phyloP scores from a whole-genome alignment of 2,329 filamentous ascomycete genomes.

The Fusarium nematophilum region DNA sequence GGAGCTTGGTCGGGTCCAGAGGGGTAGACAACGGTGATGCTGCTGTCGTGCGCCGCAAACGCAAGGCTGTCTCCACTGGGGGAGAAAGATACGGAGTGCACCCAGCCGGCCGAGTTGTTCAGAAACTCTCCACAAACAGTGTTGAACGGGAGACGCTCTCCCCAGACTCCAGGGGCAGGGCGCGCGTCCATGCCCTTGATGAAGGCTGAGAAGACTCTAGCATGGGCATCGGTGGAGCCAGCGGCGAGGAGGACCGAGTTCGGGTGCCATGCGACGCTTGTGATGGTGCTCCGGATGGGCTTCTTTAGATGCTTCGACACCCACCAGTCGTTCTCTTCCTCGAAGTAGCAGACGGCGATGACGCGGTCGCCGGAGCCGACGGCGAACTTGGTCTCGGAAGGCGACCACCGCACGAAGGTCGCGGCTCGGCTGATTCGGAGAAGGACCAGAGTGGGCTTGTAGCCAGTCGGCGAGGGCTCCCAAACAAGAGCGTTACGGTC shows the following conservation, averaged over 20 bases:
- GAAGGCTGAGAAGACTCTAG: slow-evolving; percentile 92
- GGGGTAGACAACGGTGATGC: slow-evolving; percentile 95
- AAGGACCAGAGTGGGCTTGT: slow-evolving; percentile 96
- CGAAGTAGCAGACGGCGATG: slow-evolving; percentile 98
- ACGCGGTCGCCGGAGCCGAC: slow-evolving; percentile 95
- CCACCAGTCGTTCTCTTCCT: slow-evolving; percentile 99
- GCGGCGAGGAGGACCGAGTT: slow-evolving; percentile 96
- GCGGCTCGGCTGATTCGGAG: slow-evolving; percentile 97
- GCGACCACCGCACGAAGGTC: slow-evolving; percentile 97
- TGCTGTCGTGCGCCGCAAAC: slow-evolving; percentile 95
- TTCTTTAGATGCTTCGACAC: slow-evolving; percentile 99
- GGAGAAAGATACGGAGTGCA: slow-evolving; percentile 93
- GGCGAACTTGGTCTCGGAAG: slow-evolving; percentile 96
- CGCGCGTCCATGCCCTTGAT: slow-evolving; percentile 93
- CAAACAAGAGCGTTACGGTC: slow-evolving; percentile 98
- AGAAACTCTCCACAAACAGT: slow-evolving; percentile 97
- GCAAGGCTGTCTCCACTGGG: slow-evolving; percentile 93
- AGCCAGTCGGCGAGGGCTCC: slow-evolving; percentile 91
- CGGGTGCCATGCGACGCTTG: slow-evolving; percentile 94
- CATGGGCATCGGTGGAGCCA: slow-evolving; percentile 97
- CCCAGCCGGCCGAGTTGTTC: slow-evolving; percentile 97
- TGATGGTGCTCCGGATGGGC: slow-evolving; percentile 97
- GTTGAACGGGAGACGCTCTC: slow-evolving; percentile 95
- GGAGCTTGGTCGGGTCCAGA: slow-evolving; percentile 91
- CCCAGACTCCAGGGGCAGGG: slow-evolving; percentile 90